phyloP scores from a whole-genome alignment of 768 basidiomycete species.

The Mycena indigotica region DNA sequence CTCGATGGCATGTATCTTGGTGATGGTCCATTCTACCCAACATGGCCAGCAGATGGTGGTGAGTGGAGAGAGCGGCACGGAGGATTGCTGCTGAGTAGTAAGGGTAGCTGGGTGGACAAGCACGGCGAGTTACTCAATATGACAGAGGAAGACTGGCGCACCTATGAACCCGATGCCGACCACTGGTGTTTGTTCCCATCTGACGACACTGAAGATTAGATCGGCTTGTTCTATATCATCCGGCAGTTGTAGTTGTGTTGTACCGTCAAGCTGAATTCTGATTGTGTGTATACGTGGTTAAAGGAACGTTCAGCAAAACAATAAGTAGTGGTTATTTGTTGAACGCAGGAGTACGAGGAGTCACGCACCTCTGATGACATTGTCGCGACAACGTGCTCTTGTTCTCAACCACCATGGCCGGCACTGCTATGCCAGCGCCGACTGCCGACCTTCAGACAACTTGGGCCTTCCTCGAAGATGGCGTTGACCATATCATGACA shows the following conservation, averaged over 20 bases:
- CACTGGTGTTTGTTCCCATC: too few relatives aligned
- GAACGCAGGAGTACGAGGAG: too few relatives aligned
- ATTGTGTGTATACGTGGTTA: too few relatives aligned
- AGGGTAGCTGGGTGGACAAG: neutral
- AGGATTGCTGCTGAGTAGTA: neutral
- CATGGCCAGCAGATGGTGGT: neutral
- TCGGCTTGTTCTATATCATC: too few relatives aligned
- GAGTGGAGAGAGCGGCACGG: neutral
- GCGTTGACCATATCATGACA: constrained; percentile 91
- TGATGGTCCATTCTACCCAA: neutral
- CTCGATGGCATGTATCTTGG: neutral
- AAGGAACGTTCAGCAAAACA: too few relatives aligned
- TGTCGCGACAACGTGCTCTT: constrained; percentile 20
- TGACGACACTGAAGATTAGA: too few relatives aligned
- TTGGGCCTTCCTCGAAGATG: constrained; percentile 86
- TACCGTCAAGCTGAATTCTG: too few relatives aligned
- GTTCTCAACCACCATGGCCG: constrained; percentile 32
- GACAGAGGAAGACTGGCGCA: too few relatives aligned
- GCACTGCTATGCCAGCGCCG: constrained; percentile 60
- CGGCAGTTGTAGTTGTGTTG: too few relatives aligned
- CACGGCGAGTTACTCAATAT: neutral
- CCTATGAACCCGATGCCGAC: too few relatives aligned
- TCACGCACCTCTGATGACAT: neutral
- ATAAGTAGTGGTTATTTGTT: neutral
- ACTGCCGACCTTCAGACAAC: constrained; percentile 79